These are phyloP conservation scores for Beauveria bassiana DNA, from an alignment of 2,329 filamentous ascomycete species.

Conservation along the genomic window DNA sequence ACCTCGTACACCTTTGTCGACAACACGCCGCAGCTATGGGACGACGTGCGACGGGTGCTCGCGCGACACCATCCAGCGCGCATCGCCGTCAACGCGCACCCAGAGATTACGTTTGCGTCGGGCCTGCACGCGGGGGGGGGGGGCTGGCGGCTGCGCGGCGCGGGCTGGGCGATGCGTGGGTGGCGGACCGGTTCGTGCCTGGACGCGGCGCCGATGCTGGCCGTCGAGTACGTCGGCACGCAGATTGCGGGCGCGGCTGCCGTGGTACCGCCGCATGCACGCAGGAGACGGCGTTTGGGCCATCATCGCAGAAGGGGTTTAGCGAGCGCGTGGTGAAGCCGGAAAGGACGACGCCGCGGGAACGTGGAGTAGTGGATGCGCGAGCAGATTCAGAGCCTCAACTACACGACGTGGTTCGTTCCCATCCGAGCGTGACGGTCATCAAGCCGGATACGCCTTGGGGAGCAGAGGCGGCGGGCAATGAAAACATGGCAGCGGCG, in stretches of 20 bases:
- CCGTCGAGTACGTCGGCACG: conserved; percentile 37
- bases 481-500: not conserved
- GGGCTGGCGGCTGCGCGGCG: conserved; percentile 30
- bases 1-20: conserved; percentile 36
- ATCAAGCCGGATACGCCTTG: conserved; percentile 21
- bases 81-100: conserved; percentile 37
- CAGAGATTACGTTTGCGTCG: conserved; percentile 37
- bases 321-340: conserved; percentile 35
- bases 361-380: conserved; percentile 46
- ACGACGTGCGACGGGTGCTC: conserved; percentile 29
- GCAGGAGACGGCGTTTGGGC: conserved; percentile 43
- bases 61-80: conserved; percentile 25
- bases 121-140: conserved; percentile 40
- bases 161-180: conserved; percentile 32
- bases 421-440: conserved; percentile 36
- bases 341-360: conserved; percentile 34
- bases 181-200: conserved; percentile 26
- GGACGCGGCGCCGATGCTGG: conserved; percentile 33
- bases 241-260: conserved; percentile 31
- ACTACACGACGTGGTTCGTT: conserved; percentile 44
- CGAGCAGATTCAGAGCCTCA: conserved; percentile 38
- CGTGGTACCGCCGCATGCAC: conserved; percentile 36
- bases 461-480: not conserved
- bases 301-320: conserved; percentile 38
- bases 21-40: conserved; percentile 37